Conservation (phyloP, 768 basidiomycete genomes). For the Chalciporus pseudorubinellus region DNA sequence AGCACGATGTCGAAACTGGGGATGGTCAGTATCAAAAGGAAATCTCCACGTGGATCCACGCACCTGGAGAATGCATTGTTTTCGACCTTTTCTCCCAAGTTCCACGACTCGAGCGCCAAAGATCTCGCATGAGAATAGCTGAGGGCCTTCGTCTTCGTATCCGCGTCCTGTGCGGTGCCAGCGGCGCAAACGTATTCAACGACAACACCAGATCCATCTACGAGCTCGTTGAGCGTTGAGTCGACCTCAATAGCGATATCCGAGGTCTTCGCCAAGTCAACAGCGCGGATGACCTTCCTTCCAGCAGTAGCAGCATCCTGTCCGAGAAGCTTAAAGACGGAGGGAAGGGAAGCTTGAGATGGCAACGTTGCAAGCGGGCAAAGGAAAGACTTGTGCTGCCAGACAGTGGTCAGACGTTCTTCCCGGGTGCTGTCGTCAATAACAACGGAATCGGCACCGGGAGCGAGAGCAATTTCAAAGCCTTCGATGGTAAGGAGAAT, state of each 20-base stretch:
- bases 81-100: conserved; percentile 4
- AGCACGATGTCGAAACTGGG: conserved; percentile 23
- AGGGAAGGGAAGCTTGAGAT: conserved; percentile 5
- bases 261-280: conserved; percentile 22
- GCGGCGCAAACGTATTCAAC: conserved; percentile 22
- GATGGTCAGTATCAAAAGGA: too few species aligned
- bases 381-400: conserved; percentile 33
- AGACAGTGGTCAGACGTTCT: conserved; percentile 30
- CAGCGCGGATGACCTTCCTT: conserved; percentile 23
- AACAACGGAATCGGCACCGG: conserved; percentile 25
- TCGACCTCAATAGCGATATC: conserved; percentile 20
- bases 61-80: background rate
- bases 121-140: conserved; percentile 13
- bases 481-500: conserved; percentile 34
- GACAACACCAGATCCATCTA: conserved; percentile 13
- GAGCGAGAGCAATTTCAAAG: conserved; percentile 34
- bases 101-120: conserved; percentile 22
- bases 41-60: too few species aligned
- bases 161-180: conserved; percentile 18
- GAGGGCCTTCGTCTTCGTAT: conserved; percentile 18
- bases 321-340: conserved; percentile 18
- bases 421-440: conserved; percentile 27
- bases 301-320: conserved; percentile 17
- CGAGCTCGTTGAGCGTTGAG: conserved; percentile 11
- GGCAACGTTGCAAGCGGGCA: conserved; percentile 9